A percentile compares a stretch with the other conserved stretches of the same genome.
phyloP scores from a whole-genome alignment of 441 rosid genomes.

The Pelargonium fulgidum region DNA sequence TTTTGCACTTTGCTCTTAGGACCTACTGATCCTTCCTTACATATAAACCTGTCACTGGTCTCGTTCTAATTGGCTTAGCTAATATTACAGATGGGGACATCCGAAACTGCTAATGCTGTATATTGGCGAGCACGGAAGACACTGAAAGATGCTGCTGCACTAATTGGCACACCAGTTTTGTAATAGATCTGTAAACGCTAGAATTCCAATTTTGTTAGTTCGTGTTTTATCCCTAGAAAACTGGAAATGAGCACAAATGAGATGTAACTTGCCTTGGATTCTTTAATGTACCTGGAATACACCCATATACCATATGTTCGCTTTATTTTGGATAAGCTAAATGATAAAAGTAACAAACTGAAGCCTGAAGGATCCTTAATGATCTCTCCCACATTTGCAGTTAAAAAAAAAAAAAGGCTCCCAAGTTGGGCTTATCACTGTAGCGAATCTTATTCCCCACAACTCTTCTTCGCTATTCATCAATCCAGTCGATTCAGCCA shows the following conservation, averaged over 20 bases:
- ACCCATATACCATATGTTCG: too few species aligned
- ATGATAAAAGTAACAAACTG: too few species aligned
- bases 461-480: background rate
- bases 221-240: too few species aligned
- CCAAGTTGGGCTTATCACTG: too few species aligned
- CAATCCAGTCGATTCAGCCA: background rate
- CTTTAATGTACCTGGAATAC: too few species aligned
- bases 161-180: conserved; percentile 21
- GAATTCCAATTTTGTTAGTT: conserved; percentile 23
- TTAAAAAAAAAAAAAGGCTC: too few species aligned
- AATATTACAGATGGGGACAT: conserved; percentile 62
- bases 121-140: conserved; percentile 75
- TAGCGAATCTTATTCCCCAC: background rate
- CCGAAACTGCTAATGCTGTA: conserved; percentile 58
- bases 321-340: too few species aligned
- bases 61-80: background rate
- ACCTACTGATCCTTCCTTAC: background rate
- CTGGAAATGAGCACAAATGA: too few species aligned
- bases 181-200: conserved; percentile 13
- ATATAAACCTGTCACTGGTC: background rate
- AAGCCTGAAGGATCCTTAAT: too few species aligned
- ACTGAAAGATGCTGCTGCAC: conserved; percentile 38
- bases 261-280: too few species aligned
- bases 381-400: too few species aligned
- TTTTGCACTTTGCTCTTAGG: background rate